Evolutionary conservation across 208 protist species (phyloP).

Genomic region (Sergeia podlipaevii): DNA sequence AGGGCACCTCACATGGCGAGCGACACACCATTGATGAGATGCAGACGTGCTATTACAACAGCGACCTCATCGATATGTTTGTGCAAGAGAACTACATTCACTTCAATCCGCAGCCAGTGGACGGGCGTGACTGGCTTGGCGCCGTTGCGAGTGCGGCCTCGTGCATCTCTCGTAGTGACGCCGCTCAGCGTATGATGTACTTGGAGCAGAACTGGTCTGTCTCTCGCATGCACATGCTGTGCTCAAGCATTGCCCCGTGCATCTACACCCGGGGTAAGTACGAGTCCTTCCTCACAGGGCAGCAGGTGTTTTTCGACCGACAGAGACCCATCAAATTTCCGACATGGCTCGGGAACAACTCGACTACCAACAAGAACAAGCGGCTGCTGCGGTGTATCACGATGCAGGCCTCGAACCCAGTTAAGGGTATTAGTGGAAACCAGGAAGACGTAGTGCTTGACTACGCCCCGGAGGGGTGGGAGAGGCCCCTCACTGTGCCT

Average conservation of each 20-base stretch:
- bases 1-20: constrained; percentile 54
- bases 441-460: constrained; percentile 77
- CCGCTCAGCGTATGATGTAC: constrained; percentile 78
- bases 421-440: constrained; percentile 53
- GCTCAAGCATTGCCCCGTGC: constrained; percentile 76
- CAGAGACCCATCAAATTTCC: constrained; percentile 89
- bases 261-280: constrained; percentile 84
- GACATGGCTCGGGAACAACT: constrained; percentile 85
- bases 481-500: constrained; percentile 50
- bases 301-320: constrained; percentile 77
- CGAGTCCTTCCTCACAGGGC: constrained; percentile 69
- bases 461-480: constrained; percentile 83
- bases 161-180: constrained; percentile 77
- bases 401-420: constrained; percentile 58
- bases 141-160: constrained; percentile 47
- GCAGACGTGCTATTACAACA: constrained; percentile 89
- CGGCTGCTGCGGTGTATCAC: constrained; percentile 60
- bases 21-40: constrained; percentile 68
- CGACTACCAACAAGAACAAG: constrained; percentile 84
- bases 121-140: constrained; percentile 34
- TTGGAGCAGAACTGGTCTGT: constrained; percentile 89
- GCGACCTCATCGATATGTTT: constrained; percentile 92
- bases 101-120: constrained; percentile 54
- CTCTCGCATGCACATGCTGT: constrained; percentile 60
- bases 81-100: constrained; percentile 96